Percentiles rank a stretch among this genome's conserved stretches.
Evolutionary conservation across 2,329 filamentous ascomycete species (phyloP).

Genomic region (Balansia obtecta): DNA sequence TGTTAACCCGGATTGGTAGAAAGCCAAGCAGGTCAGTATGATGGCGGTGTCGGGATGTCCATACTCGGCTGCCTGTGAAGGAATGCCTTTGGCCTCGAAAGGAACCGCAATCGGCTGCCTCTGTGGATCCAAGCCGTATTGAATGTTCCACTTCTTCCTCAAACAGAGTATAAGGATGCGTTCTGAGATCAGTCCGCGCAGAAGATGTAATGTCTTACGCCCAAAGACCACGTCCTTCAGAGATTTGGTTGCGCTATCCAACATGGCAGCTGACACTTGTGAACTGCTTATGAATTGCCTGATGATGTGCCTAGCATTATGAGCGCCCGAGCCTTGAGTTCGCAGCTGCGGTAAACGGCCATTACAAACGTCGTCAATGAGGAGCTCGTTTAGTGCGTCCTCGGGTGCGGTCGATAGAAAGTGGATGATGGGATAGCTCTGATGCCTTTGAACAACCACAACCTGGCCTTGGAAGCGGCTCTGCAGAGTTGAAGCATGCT

Average conservation of each 20-base stretch:
- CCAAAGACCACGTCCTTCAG: neutral
- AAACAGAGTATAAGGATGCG: slow-evolving; percentile 46
- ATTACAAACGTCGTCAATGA: slow-evolving; percentile 29
- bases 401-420: slow-evolving; percentile 38
- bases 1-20: slow-evolving; percentile 43
- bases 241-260: neutral
- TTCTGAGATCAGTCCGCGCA: slow-evolving; percentile 51
- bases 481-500: slow-evolving; percentile 24
- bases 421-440: slow-evolving; percentile 42
- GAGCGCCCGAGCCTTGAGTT: neutral
- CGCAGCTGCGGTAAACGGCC: slow-evolving; percentile 12
- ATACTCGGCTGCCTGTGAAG: slow-evolving; percentile 41
- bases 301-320: slow-evolving; percentile 1
- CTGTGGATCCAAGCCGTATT: slow-evolving; percentile 41
- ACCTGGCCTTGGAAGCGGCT: slow-evolving; percentile 20
- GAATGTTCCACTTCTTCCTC: slow-evolving; percentile 51
- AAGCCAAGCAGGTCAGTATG: slow-evolving; percentile 50
- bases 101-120: slow-evolving; percentile 40
- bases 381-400: slow-evolving; percentile 24
- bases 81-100: slow-evolving; percentile 43
- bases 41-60: slow-evolving; percentile 58
- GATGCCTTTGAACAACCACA: slow-evolving; percentile 28
- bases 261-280: neutral
- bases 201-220: slow-evolving; percentile 29
- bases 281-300: neutral